Evolutionary conservation across 768 basidiomycete genomes (phyloP).

Genomic region (Chalciporus piperatus): DNA sequence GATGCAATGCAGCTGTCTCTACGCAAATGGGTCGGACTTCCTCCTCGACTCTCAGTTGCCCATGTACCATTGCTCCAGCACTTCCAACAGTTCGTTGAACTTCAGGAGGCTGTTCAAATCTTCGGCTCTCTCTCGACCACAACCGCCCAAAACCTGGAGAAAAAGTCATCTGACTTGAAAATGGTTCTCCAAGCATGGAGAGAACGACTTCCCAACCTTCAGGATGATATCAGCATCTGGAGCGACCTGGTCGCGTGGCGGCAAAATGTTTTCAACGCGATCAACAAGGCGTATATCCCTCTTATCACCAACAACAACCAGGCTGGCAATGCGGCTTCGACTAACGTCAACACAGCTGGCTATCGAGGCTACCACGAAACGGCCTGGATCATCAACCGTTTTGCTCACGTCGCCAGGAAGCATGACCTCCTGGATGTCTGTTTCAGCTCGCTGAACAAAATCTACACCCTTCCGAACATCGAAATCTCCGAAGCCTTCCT

Average conservation of each 20-base stretch:
- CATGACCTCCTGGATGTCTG: conserved; percentile 96
- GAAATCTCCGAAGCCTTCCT: conserved; percentile 99
- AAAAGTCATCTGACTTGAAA: conserved; percentile 93
- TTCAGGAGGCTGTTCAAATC: conserved; percentile 93
- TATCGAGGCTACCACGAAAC: conserved; percentile 98
- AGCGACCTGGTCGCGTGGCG: conserved; percentile 99
- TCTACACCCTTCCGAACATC: conserved; percentile 98
- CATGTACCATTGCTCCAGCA: conserved; percentile 94
- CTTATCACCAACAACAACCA: conserved; percentile 66
- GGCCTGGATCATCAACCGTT: conserved; percentile 99
- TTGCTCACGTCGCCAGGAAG: conserved; percentile 97
- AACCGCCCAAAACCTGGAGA: conserved; percentile 84
- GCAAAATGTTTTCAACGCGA: conserved; percentile 96
- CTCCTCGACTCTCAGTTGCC: conserved; percentile 81
- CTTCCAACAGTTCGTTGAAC: conserved; percentile 98
- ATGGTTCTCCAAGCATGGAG: conserved; percentile 97
- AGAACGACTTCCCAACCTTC: conserved; percentile 90
- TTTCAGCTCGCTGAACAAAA: conserved; percentile 91
- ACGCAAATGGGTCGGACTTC: conserved; percentile 92
- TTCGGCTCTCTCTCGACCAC: conserved; percentile 89
- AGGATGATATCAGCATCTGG: conserved; percentile 99
- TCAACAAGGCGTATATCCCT: conserved; percentile 95
- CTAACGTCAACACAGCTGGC: conserved; percentile 76
- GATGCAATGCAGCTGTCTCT: conserved; percentile 96
- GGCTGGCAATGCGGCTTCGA: conserved; percentile 46